A percentile compares a stretch with the other conserved stretches of the same genome.
These are phyloP conservation scores for Trichoderma parareesei DNA, from an alignment of 495 filamentous ascomycete genomes.

Conservation along the genomic window DNA sequence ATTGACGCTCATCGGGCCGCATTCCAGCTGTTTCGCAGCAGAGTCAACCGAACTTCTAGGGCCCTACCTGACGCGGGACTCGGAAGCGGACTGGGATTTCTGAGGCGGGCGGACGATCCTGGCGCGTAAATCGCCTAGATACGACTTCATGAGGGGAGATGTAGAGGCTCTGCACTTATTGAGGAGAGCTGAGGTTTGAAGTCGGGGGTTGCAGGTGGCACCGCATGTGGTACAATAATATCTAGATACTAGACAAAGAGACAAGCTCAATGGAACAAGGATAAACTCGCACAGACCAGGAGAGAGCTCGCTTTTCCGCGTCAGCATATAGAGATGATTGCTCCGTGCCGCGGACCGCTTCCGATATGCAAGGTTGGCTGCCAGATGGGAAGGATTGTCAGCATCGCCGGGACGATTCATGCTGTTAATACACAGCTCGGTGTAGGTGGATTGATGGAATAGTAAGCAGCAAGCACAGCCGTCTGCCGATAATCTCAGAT, in stretches of 20 bases:
- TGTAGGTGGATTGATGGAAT: too few species aligned
- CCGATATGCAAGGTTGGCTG: not conserved
- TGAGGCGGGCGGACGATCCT: not conserved
- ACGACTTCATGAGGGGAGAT: not conserved
- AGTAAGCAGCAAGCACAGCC: too few species aligned
- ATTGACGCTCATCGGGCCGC: constrained; percentile 31
- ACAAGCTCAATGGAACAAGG: not conserved
- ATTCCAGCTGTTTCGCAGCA: constrained; percentile 29
- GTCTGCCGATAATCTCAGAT: too few species aligned
- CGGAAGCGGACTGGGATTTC: constrained; percentile 19
- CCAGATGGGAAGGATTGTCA: not conserved
- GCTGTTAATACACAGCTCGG: too few species aligned
- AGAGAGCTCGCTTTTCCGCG: not conserved
- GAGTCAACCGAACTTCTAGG: constrained; percentile 28
- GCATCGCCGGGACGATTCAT: not conserved
- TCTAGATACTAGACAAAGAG: not conserved
- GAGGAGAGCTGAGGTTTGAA: not conserved
- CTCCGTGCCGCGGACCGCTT: not conserved
- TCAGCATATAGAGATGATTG: not conserved
- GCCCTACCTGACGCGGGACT: constrained; percentile 26
- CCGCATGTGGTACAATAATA: too few species aligned
- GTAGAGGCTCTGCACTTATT: not conserved
- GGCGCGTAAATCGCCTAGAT: not conserved
- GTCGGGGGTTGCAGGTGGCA: too few species aligned
- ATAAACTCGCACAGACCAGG: not conserved